Conservation (phyloP, 2,329 filamentous ascomycete genomes). For the Fusarium odoratissimum region DNA sequence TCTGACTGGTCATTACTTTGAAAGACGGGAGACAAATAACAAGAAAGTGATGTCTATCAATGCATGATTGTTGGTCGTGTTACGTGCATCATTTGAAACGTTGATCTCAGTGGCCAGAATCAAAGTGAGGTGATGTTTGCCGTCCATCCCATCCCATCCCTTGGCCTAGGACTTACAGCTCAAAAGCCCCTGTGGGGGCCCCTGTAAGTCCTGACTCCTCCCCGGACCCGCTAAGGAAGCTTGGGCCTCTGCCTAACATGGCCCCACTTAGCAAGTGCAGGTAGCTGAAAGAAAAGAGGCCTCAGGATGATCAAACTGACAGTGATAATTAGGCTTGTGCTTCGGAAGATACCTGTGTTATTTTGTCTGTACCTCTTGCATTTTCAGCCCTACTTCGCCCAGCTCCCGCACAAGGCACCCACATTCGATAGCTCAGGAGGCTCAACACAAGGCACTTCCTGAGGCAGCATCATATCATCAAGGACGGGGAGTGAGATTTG, state of each 20-base stretch:
- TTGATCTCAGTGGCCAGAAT: background rate
- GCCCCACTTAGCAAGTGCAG: background rate
- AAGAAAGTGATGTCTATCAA: background rate
- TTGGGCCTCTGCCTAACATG: slow-evolving; percentile 6
- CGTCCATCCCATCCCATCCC: background rate
- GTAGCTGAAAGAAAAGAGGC: slow-evolving; percentile 1
- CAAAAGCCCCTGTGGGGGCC: background rate
- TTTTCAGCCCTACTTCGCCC: slow-evolving; percentile 19
- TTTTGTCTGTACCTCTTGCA: background rate
- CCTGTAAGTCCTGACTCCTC: slow-evolving; percentile 6
- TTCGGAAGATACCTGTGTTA: background rate
- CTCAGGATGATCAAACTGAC: background rate
- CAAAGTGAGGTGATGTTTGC: background rate
- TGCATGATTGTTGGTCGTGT: background rate
- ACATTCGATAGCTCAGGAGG: background rate
- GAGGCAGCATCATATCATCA: slow-evolving; percentile 2
- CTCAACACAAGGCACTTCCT: background rate
- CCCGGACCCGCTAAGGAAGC: slow-evolving; percentile 5
- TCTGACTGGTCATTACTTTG: background rate
- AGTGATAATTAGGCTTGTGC: background rate
- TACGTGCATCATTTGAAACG: background rate
- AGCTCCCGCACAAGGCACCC: background rate
- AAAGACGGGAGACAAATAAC: background rate
- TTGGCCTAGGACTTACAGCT: slow-evolving; percentile 7
- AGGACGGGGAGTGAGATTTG: background rate